Base-by-base conservation (phyloP, 2,329 filamentous ascomycete species). In the Aspergillus fischeri region DNA sequence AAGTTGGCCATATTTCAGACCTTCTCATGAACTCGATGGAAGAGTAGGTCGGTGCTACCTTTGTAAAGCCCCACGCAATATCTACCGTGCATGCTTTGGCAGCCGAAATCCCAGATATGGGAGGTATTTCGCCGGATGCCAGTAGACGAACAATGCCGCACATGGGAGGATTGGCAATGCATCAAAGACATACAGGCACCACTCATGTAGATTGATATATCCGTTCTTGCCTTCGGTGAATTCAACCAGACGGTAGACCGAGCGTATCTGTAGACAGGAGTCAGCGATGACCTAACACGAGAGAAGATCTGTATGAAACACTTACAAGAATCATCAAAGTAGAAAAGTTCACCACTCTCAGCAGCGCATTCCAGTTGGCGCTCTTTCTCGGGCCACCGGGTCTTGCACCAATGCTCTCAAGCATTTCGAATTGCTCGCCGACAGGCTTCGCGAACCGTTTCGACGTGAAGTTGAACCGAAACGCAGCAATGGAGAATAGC, bases 241-340 rank as follows among this genome's bases (percentile, higher is more conserved):
- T 67, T 83, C 81, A 9, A 82, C 65, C 3, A 80, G 70, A 51
- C 80, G 77, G 57, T 77, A 81, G 14, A 80, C 57, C 8, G 76
- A 79, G 11, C 80, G 73, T 7, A 78, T 64, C 63, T 69, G 14
- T 25, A 24, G 41, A 17, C 8, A 42, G 25, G 59, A 45, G 51
- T 51, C 32, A 35, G n/a, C 60, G 49, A 10, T 54, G 57, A 25
- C 49, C 44, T 42, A 45, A 32, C 27, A 14, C 2, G 29, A 4
- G 24, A 38, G n/a, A 14, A 14, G 41, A 21, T 6, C 6, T 14
- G 17, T 35, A 35, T 35, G 6, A 17, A 17, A 10, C 25, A 60
- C 65, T 48, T 54, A 73, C 69, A 52, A 73, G 53, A 53, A 74
- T 74, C 52, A 69, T 62, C 7, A 66, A 10, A 17, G 65, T 68